These are phyloP conservation scores for Solanum piurae DNA, from an alignment of 257 asterid species.

Conservation along the genomic window DNA sequence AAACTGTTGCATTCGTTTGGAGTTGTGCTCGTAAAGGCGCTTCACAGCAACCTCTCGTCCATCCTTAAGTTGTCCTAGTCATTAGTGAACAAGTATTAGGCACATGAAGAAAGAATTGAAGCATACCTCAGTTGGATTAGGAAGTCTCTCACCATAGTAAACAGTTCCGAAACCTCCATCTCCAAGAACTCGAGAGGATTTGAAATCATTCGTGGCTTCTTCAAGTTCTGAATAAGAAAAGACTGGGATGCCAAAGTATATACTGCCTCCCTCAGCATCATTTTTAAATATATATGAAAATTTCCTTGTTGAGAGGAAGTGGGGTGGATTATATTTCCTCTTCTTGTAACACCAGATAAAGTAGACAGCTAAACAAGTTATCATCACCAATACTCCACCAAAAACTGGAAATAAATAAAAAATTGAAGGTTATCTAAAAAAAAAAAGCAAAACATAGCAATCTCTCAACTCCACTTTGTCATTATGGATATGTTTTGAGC, in stretches of 20 bases:
- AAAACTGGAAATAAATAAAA: background rate
- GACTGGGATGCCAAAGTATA: background rate
- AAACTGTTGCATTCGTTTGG: background rate
- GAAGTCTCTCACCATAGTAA: background rate
- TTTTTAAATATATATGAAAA: background rate
- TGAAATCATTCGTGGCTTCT: background rate
- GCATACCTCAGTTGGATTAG: background rate
- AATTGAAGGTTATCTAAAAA: background rate
- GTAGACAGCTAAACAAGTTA: background rate
- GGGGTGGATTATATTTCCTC: background rate
- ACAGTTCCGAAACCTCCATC: slow-evolving; percentile 7
- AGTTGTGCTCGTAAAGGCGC: background rate
- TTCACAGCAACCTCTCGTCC: slow-evolving; percentile 4
- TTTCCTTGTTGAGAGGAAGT: background rate
- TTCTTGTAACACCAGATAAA: background rate
- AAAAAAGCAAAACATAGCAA: background rate
- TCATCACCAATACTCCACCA: background rate
- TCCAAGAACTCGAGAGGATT: background rate
- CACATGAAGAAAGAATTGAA: background rate
- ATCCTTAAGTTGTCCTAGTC: background rate
- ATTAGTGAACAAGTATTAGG: background rate
- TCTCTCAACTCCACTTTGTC: background rate
- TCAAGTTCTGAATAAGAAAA: background rate
- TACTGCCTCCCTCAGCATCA: background rate
- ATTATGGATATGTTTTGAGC: background rate